Evolutionary conservation across 1,284 basidiomycete genomes (phyloP), one percentile per base, ranked within the genome.

Genomic region (Ustilago bromivora): DNA sequence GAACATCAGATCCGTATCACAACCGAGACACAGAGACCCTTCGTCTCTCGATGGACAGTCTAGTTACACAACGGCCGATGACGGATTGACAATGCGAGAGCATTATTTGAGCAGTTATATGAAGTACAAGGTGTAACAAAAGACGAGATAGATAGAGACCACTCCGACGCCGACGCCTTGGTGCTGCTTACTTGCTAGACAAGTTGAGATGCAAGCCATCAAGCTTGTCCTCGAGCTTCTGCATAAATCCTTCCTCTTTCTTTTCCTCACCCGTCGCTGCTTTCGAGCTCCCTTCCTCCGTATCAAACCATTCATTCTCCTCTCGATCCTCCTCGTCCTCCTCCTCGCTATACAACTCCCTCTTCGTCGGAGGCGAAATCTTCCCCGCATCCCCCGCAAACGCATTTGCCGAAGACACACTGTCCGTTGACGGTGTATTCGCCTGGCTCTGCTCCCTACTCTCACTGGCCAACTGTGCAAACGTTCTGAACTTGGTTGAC

Each of bases 401-500:
- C 34, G 47, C 64, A 13, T 19, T 59, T 47, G 40, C 5, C 38
- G 34, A 28, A 15, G 19, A 9, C n/a, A 5, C 41, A 35, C 34
- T 31, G 28, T 28, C 51, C 15, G 19, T 46, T 17, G 62, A 62
- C 53, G 56, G 55, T 17, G 68, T 34, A 13, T 34, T 49, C 23
- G 47, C 47, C 23, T 61, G 63, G 12, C 55, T 64, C 8, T 53
- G 70, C 5, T 61, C 55, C 2, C 65, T 63, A 31, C 60, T 73
- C 34, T 72, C 71, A 38, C 55, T 66, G 12, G 78, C 73, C 23
- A 81, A 52, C 41, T 76, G 72, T 2, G 81, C 78, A 67, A 84
- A 79, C 0, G 78, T 78, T 43, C 79, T 65, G 69, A 86, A 84
- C 68, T 82, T 81, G 58, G 84, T 82, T 35, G 76, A 78, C 9